These are phyloP conservation scores for Russula lepida DNA, from an alignment of 768 basidiomycete species.

Conservation along the genomic window DNA sequence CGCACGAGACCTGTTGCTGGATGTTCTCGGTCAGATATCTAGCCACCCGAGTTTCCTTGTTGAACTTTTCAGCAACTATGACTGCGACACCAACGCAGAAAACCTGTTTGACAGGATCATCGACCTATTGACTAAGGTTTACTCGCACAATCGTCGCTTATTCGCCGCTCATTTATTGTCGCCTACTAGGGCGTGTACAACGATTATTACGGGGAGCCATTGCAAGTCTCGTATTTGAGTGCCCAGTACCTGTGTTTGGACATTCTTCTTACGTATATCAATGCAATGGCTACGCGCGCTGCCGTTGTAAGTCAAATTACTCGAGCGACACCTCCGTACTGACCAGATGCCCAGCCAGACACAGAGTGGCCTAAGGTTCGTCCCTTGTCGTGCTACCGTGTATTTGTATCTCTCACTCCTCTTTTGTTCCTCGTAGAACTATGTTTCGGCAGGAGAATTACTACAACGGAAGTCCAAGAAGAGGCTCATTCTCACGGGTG, in stretches of 20 bases:
- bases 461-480: slow-evolving; percentile 75
- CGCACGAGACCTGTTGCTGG: slow-evolving; percentile 82
- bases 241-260: slow-evolving; percentile 86
- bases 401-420: not conserved
- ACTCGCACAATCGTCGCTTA: not conserved
- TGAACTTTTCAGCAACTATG: slow-evolving; percentile 92
- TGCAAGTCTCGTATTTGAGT: slow-evolving; percentile 61
- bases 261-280: slow-evolving; percentile 75
- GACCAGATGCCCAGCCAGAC: slow-evolving; percentile 23
- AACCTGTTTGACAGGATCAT: slow-evolving; percentile 88
- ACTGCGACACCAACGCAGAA: slow-evolving; percentile 94
- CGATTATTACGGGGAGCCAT: slow-evolving; percentile 45
- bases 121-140: slow-evolving; percentile 70
- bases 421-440: slow-evolving; percentile 34
- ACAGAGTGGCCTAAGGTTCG: slow-evolving; percentile 60
- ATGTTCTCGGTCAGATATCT: slow-evolving; percentile 75
- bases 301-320: slow-evolving; percentile 34
- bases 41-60: slow-evolving; percentile 89
- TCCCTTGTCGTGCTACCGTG: slow-evolving; percentile 1
- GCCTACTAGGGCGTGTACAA: slow-evolving; percentile 69
- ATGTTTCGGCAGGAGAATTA: slow-evolving; percentile 47
- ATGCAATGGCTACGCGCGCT: slow-evolving; percentile 72
- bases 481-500: slow-evolving; percentile 75
- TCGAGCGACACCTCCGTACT: not conserved
- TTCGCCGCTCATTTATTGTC: slow-evolving; percentile 2